A percentile compares a stretch with the other conserved stretches of the same genome.
Evolutionary conservation across 2,329 filamentous ascomycete species (phyloP).

Genomic region (Xylariales sp.): DNA sequence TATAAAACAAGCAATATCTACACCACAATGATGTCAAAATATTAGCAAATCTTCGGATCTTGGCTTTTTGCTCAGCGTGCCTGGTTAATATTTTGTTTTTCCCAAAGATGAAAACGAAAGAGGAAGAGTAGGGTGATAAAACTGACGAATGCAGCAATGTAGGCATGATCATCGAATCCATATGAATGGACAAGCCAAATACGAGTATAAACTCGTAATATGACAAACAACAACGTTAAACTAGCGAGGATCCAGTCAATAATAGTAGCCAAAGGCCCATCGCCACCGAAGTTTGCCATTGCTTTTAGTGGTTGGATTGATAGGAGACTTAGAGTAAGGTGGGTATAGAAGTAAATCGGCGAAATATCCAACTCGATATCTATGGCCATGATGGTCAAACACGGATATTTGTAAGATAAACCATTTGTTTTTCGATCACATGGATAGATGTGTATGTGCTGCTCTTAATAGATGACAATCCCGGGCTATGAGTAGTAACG

Average conservation of each 20-base stretch:
- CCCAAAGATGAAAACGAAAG: too few relatives aligned
- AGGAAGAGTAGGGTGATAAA: background rate
- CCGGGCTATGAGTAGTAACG: too few relatives aligned
- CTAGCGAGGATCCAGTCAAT: slow-evolving; percentile 10
- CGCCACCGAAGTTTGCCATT: background rate
- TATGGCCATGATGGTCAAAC: too few relatives aligned
- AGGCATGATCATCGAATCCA: slow-evolving; percentile 9
- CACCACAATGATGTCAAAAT: background rate
- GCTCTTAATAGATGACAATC: too few relatives aligned
- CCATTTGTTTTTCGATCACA: too few relatives aligned
- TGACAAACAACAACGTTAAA: slow-evolving; percentile 6
- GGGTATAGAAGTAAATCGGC: too few relatives aligned
- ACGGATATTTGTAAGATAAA: too few relatives aligned
- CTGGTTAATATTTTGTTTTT: too few relatives aligned
- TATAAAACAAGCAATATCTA: slow-evolving; percentile 9
- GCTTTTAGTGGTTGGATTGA: background rate
- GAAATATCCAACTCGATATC: too few relatives aligned
- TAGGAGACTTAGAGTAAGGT: background rate
- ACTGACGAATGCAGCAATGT: slow-evolving; percentile 6
- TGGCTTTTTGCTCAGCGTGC: too few relatives aligned
- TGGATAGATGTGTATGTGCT: too few relatives aligned
- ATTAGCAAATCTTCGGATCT: background rate
- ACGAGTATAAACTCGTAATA: slow-evolving; percentile 7
- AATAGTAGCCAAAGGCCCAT: background rate
- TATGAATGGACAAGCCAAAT: slow-evolving; percentile 1